These are phyloP conservation scores for Betula pendula DNA, from an alignment of 306 rosid genomes.

Conservation along the genomic window DNA sequence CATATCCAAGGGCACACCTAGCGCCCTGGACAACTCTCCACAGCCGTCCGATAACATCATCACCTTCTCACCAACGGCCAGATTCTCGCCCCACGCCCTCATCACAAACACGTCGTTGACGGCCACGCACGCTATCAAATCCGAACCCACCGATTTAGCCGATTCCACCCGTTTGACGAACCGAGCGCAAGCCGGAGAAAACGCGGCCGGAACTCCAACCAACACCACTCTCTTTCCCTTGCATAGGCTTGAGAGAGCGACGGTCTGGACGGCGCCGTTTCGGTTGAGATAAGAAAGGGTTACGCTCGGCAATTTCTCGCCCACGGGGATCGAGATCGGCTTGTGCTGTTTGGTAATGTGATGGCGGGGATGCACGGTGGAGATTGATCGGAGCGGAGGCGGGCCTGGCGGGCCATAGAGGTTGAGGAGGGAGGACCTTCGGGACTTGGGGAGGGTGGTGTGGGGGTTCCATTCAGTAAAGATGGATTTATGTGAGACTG, in stretches of 20 bases:
- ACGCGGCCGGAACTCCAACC: constrained; percentile 22
- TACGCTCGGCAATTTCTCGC: constrained; percentile 17
- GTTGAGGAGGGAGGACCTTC: constrained; percentile 15
- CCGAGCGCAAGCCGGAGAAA: constrained; percentile 16
- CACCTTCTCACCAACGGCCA: constrained; percentile 10
- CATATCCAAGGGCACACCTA: not conserved
- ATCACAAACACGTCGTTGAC: constrained; percentile 27
- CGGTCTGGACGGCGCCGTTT: constrained; percentile 21
- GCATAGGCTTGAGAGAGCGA: constrained; percentile 24
- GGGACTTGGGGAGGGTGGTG: constrained; percentile 7
- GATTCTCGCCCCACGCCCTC: constrained; percentile 31
- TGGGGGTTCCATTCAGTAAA: constrained; percentile 20
- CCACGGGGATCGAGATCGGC: not conserved
- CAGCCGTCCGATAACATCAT: constrained; percentile 27
- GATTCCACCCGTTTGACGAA: constrained; percentile 17
- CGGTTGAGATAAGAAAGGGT: constrained; percentile 14
- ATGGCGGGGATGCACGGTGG: constrained; percentile 1
- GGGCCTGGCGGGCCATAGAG: constrained; percentile 35
- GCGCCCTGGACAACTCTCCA: constrained; percentile 22
- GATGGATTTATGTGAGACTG: constrained; percentile 15
- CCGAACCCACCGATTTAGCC: constrained; percentile 10
- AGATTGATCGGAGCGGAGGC: constrained; percentile 11
- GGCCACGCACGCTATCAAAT: constrained; percentile 23
- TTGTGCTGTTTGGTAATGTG: not conserved
- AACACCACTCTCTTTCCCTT: constrained; percentile 20